phyloP scores from a whole-genome alignment of 768 basidiomycete genomes.

The Daedaleopsis nitida region DNA sequence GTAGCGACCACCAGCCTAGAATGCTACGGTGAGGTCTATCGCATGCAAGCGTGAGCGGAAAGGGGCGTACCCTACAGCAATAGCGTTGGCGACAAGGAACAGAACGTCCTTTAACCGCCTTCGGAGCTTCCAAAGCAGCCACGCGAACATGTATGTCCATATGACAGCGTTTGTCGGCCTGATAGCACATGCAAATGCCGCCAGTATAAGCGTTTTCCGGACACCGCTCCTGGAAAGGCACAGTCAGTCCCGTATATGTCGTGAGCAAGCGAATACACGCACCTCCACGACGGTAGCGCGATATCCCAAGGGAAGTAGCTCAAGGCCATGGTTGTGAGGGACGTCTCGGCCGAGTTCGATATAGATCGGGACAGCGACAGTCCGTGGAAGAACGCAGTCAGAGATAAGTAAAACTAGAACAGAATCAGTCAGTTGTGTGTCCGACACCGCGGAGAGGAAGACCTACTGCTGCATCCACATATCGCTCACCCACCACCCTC shows the following conservation, averaged over 20 bases:
- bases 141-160: slow-evolving; percentile 72
- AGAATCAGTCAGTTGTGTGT: not conserved
- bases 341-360: slow-evolving; percentile 92
- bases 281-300: slow-evolving; percentile 22
- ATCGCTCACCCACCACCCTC: slow-evolving; percentile 56
- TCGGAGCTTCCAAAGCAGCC: slow-evolving; percentile 58
- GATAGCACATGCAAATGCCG: slow-evolving; percentile 76
- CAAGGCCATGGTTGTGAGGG: slow-evolving; percentile 78
- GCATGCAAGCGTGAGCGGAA: not conserved
- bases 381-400: slow-evolving; percentile 87
- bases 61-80: slow-evolving; percentile 45
- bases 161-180: slow-evolving; percentile 89
- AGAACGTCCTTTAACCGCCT: slow-evolving; percentile 33
- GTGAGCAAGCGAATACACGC: slow-evolving; percentile 23
- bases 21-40: not conserved
- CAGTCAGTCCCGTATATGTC: not conserved
- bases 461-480: slow-evolving; percentile 66
- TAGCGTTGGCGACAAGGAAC: slow-evolving; percentile 41
- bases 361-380: slow-evolving; percentile 84
- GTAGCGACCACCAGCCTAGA: slow-evolving; percentile 11
- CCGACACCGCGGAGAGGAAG: not conserved
- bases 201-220: slow-evolving; percentile 50
- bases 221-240: slow-evolving; percentile 33
- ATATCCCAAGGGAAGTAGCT: slow-evolving; percentile 73
- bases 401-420: slow-evolving; percentile 70